phyloP scores from a whole-genome alignment of 2,329 filamentous ascomycete species.

The Malbranchea zuffiana region DNA sequence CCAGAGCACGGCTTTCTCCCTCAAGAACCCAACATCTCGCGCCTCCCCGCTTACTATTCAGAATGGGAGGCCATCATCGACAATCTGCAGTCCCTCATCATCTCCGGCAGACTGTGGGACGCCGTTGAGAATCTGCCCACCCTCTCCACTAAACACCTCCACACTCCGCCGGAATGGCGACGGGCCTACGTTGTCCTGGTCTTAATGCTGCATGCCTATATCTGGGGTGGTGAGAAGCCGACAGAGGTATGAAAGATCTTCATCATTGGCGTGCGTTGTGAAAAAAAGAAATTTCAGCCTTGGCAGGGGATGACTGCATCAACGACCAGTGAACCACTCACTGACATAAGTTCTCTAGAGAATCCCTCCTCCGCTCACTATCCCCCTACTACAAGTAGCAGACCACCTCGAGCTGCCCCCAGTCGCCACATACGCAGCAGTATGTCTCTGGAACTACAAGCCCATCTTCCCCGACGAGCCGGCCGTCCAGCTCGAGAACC shows the following conservation, averaged over 20 bases:
- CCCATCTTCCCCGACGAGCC: constrained; percentile 75
- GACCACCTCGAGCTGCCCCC: constrained; percentile 72
- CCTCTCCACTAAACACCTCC: constrained; percentile 69
- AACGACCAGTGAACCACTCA: too few relatives aligned
- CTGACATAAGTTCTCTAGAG: constrained; percentile 28
- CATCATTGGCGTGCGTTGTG: background rate
- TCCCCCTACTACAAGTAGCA: constrained; percentile 70
- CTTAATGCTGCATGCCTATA: constrained; percentile 74
- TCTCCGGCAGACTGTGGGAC: constrained; percentile 70
- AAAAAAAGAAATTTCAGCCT: constrained; percentile 5
- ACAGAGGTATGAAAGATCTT: constrained; percentile 49
- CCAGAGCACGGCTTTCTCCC: constrained; percentile 74
- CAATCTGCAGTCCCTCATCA: constrained; percentile 76
- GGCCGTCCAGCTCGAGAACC: constrained; percentile 73
- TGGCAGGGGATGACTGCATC: too few relatives aligned
- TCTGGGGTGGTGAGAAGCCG: constrained; percentile 74
- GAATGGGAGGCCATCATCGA: constrained; percentile 82
- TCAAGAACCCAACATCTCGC: constrained; percentile 63
- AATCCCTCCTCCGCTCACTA: constrained; percentile 69
- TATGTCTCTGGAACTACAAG: constrained; percentile 96
- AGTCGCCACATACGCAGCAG: constrained; percentile 84
- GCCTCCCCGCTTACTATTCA: constrained; percentile 81
- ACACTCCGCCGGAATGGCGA: constrained; percentile 81
- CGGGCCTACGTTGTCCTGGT: constrained; percentile 69
- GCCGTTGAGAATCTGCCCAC: constrained; percentile 72